These are phyloP conservation scores for Suillus paluster DNA, from an alignment of 768 basidiomycete species.

Conservation along the genomic window DNA sequence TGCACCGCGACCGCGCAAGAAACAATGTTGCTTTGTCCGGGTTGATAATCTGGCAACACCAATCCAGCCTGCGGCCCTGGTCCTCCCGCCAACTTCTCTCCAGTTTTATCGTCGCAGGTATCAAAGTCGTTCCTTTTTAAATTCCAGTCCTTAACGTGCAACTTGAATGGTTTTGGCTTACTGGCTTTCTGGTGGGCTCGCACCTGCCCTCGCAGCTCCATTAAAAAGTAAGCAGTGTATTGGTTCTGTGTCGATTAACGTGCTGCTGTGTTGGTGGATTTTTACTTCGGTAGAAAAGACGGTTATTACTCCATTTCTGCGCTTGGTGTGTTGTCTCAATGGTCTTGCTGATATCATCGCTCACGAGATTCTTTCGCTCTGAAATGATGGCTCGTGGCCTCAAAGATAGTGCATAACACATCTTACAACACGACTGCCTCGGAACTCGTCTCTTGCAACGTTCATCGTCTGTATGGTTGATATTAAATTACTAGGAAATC, in stretches of 20 bases:
- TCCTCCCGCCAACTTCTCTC: not conserved
- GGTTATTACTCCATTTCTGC: not conserved
- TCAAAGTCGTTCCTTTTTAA: not conserved
- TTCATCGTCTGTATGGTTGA: not conserved
- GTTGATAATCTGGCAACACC: too few species aligned
- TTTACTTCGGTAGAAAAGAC: not conserved
- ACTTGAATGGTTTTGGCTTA: too few species aligned
- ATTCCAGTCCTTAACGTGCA: not conserved
- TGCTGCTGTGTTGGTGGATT: not conserved
- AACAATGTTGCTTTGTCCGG: too few species aligned
- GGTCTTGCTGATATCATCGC: too few species aligned
- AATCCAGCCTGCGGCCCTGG: not conserved
- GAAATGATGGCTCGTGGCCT: not conserved
- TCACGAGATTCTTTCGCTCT: not conserved
- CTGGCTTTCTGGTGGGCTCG: not conserved
- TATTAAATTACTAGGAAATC: not conserved
- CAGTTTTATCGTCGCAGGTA: not conserved
- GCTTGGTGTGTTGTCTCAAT: not conserved
- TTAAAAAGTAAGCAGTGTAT: not conserved
- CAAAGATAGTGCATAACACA: not conserved
- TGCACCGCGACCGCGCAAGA: too few species aligned
- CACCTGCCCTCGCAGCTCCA: not conserved
- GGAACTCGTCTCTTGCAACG: not conserved
- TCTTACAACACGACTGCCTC: not conserved
- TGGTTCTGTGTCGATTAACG: not conserved